Base-by-base conservation (phyloP, 441 rosid species). In the Croton setiger region DNA sequence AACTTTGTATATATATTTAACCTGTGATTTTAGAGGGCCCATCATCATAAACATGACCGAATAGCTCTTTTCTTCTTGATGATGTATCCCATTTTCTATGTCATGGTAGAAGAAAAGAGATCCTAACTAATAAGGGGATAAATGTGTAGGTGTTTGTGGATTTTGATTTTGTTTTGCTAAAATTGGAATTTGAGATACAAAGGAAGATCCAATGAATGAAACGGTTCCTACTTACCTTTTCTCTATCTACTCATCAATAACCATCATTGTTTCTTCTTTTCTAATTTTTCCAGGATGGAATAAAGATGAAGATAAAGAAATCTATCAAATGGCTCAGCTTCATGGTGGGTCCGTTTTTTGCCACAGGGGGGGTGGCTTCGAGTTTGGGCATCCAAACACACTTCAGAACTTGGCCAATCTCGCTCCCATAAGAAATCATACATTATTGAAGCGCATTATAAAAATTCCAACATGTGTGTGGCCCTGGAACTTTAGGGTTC, bases 121-220 rank as follows among this genome's bases (percentile, higher is more conserved):
- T 45, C 61, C 59, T 1, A 49, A 53, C 59, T 17, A 33, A 43
- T 56, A 17, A 18, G 52, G 57, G 2, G 41, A 11, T 53, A 49
- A 27, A 27, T 27, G 31, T 27, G n/a, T 48, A 27, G 18, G 52
- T 17, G 10, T 0, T 8, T 49, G 0, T 23, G 53, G 48, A 35
- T 6, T 39, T 48, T 10, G 3, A n/a, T 8, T 69, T 60, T 60
- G 66, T 27, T 37, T 37, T 47, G 37, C 55, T 33, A 63, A 12
- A 58, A 70, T 67, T 63, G 69, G 64, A 67, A 56, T 72, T 37
- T 4, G 66, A 20, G 53, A 8, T 61, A 31, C 55, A 21, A 12
- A 3, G 43, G 10, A 74, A 72, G 74, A 71, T 79, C 76, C 75
- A 62, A 54, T 15, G 10, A 57, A 74, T 54, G 36, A 23, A 47